Evolutionary conservation across 768 basidiomycete species (phyloP).

Genomic region (Kwoniella mangroviensis): DNA sequence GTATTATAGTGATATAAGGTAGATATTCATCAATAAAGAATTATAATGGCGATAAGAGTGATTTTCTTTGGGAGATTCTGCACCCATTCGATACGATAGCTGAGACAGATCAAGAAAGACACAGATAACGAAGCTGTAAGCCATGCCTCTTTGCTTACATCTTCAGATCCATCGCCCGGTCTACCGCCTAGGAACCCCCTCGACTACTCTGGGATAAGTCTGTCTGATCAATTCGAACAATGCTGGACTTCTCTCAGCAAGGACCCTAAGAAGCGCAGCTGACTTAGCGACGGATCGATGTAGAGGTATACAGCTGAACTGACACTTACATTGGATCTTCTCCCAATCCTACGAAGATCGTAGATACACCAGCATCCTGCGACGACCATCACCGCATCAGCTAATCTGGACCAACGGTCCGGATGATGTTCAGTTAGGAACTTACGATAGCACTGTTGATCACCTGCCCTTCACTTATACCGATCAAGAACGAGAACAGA

Average conservation of each 20-base stretch:
- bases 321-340: slow-evolving; percentile 71
- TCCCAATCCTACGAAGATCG: slow-evolving; percentile 84
- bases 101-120: too few species aligned
- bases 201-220: slow-evolving; percentile 72
- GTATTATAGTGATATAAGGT: background rate
- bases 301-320: background rate
- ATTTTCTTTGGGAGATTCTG: too few species aligned
- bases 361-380: slow-evolving; percentile 79
- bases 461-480: slow-evolving; percentile 61
- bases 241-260: slow-evolving; percentile 72
- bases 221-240: slow-evolving; percentile 69
- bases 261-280: slow-evolving; percentile 61
- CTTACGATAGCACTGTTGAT: slow-evolving; percentile 48
- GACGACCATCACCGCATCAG: background rate
- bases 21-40: background rate
- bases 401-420: too few species aligned
- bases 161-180: background rate
- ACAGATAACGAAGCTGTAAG: too few species aligned
- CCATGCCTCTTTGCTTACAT: too few species aligned
- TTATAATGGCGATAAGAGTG: too few species aligned
- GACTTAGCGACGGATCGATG: background rate
- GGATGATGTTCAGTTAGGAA: background rate
- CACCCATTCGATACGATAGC: too few species aligned
- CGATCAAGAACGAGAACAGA: slow-evolving; percentile 80
- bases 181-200: slow-evolving; percentile 61